Percentiles rank a stretch among this genome's conserved stretches.
These are phyloP conservation scores for Aspergillus carbonarius DNA, from an alignment of 2,329 filamentous ascomycete genomes.

Conservation along the genomic window DNA sequence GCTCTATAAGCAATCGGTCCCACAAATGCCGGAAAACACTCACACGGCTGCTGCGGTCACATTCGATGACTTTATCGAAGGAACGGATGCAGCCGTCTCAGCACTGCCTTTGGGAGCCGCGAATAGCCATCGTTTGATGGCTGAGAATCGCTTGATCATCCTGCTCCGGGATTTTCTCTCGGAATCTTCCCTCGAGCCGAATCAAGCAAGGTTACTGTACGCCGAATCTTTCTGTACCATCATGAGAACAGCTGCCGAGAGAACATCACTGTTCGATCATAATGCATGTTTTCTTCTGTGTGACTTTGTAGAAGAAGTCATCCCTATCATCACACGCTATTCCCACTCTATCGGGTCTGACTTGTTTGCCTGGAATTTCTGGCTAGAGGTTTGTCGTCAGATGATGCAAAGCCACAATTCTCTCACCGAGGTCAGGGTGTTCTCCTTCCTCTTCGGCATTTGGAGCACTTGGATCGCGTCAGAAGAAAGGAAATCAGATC, in stretches of 20 bases:
- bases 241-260: conserved; percentile 70
- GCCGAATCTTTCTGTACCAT: conserved; percentile 72
- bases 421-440: conserved; percentile 81
- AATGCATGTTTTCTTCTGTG: conserved; percentile 85
- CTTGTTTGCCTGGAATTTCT: conserved; percentile 68
- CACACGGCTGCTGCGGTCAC: conserved; percentile 55
- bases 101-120: conserved; percentile 63
- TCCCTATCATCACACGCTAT: conserved; percentile 66
- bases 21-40: conserved; percentile 48
- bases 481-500: conserved; percentile 63
- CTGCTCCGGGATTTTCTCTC: conserved; percentile 77
- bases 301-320: conserved; percentile 81
- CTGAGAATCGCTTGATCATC: conserved; percentile 82
- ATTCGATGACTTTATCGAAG: conserved; percentile 65
- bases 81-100: conserved; percentile 65
- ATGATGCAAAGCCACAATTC: conserved; percentile 84
- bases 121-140: conserved; percentile 76
- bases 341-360: conserved; percentile 48
- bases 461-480: conserved; percentile 73
- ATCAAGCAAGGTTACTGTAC: conserved; percentile 65
- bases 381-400: conserved; percentile 74
- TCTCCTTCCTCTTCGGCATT: conserved; percentile 75
- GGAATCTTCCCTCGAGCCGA: conserved; percentile 56
- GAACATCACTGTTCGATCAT: conserved; percentile 77
- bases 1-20: conserved; percentile 67